Conservation (phyloP, 306 rosid genomes). For the Citrullus amarus region DNA sequence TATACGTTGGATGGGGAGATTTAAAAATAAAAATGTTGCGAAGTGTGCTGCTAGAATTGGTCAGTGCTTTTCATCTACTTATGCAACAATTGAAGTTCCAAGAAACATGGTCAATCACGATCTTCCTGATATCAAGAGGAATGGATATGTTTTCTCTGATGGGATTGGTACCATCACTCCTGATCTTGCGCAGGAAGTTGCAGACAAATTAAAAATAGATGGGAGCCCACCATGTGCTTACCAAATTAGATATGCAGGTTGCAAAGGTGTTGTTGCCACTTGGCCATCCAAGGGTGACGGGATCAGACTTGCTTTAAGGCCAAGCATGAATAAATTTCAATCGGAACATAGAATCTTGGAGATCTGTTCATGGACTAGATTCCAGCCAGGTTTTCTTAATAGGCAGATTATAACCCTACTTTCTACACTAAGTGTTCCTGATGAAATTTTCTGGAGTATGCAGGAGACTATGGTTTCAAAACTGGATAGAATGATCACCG, state of each 20-base stretch:
- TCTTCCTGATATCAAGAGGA: conserved; percentile 48
- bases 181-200: conserved; percentile 73
- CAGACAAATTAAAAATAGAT: conserved; percentile 54
- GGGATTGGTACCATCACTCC: conserved; percentile 77
- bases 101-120: conserved; percentile 23
- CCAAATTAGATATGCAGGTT: conserved; percentile 87
- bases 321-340: conserved; percentile 57
- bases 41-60: conserved; percentile 95
- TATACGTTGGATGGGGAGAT: conserved; percentile 62
- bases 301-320: conserved; percentile 48
- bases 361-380: conserved; percentile 83
- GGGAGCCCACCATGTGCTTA: conserved; percentile 50
- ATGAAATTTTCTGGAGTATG: conserved; percentile 62
- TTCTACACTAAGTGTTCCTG: conserved; percentile 47
- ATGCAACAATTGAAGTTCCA: conserved; percentile 72
- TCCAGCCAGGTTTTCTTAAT: conserved; percentile 83
- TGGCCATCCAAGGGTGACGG: conserved; percentile 64
- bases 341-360: conserved; percentile 50
- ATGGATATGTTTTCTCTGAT: conserved; percentile 52
- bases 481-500: conserved; percentile 43
- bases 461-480: conserved; percentile 63
- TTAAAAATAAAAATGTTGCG: conserved; percentile 39
- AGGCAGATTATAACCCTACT: conserved; percentile 73
- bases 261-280: conserved; percentile 75
- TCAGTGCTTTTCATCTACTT: conserved; percentile 78